Conservation (phyloP, 345 rosid species). For the Brassica carinata region DNA sequence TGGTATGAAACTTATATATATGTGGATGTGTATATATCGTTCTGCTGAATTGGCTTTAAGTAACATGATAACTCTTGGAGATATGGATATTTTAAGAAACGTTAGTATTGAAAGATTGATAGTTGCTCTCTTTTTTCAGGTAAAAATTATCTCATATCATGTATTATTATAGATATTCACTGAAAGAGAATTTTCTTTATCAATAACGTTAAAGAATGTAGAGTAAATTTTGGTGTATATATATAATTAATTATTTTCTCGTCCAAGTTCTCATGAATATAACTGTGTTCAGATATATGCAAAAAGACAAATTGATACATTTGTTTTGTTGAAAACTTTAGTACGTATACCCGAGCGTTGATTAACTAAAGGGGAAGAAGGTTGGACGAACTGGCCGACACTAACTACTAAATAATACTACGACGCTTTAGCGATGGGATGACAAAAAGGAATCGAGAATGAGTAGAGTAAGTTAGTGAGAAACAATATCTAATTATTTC, state of each 20-base stretch:
- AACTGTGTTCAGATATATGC: neutral
- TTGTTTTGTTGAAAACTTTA: neutral
- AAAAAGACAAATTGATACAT: neutral
- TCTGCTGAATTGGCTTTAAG: neutral
- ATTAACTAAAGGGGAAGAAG: slow-evolving; percentile 16
- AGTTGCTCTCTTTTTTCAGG: neutral
- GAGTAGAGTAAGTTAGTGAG: slow-evolving; percentile 13
- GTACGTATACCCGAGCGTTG: neutral
- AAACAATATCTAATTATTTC: neutral
- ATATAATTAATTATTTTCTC: neutral
- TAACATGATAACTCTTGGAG: too few relatives aligned
- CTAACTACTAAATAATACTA: neutral
- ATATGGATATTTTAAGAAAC: too few relatives aligned
- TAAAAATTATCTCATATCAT: neutral
- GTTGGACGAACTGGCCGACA: slow-evolving; percentile 31
- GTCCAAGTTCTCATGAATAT: neutral
- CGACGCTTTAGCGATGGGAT: neutral
- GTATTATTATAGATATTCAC: neutral
- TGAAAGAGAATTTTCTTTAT: neutral
- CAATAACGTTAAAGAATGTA: neutral
- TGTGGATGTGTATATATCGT: neutral
- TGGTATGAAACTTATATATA: neutral
- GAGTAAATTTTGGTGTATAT: neutral
- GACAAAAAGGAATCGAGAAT: neutral
- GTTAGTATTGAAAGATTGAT: too few relatives aligned